Evolutionary conservation across 1,284 basidiomycete species (phyloP).

Genomic region (Apiotrichum porosum): DNA sequence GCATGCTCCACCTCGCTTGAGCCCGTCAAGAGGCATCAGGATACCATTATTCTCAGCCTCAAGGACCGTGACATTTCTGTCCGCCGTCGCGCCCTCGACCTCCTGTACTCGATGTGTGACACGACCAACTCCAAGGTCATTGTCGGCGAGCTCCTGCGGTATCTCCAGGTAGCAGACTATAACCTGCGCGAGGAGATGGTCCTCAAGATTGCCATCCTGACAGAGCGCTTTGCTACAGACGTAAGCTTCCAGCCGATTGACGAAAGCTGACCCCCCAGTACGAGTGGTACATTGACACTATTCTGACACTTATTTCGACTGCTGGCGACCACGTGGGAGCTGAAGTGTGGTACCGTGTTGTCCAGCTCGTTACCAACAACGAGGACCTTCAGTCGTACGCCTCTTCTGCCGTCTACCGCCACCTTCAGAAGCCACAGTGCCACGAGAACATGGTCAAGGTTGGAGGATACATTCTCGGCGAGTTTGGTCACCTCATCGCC

Average conservation of each 20-base stretch:
- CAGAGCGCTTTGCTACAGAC: constrained; percentile 89
- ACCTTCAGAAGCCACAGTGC: constrained; percentile 79
- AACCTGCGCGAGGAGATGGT: constrained; percentile 97
- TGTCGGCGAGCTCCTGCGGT: constrained; percentile 88
- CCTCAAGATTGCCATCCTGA: constrained; percentile 94
- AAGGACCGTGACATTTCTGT: constrained; percentile 98
- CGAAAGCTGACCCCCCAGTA: constrained; percentile 52
- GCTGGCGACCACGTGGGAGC: constrained; percentile 98
- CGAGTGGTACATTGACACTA: constrained; percentile 96
- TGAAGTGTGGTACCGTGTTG: constrained; percentile 98
- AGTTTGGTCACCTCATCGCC: constrained; percentile 89
- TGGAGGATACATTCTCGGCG: constrained; percentile 95
- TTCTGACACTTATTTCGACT: constrained; percentile 87
- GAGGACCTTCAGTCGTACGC: constrained; percentile 95
- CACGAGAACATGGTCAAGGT: constrained; percentile 98
- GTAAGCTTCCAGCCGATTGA: constrained; percentile 46
- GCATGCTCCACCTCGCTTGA: constrained; percentile 84
- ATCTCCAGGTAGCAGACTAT: constrained; percentile 91
- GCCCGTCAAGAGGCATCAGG: constrained; percentile 91
- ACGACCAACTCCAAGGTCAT: constrained; percentile 89
- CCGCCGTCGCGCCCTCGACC: constrained; percentile 84
- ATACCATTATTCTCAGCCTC: constrained; percentile 87
- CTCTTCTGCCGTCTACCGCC: constrained; percentile 85
- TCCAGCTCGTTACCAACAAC: constrained; percentile 97
- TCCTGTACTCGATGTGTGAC: constrained; percentile 99